phyloP scores from a whole-genome alignment of 768 basidiomycete species.

The Lentinula detonsa region DNA sequence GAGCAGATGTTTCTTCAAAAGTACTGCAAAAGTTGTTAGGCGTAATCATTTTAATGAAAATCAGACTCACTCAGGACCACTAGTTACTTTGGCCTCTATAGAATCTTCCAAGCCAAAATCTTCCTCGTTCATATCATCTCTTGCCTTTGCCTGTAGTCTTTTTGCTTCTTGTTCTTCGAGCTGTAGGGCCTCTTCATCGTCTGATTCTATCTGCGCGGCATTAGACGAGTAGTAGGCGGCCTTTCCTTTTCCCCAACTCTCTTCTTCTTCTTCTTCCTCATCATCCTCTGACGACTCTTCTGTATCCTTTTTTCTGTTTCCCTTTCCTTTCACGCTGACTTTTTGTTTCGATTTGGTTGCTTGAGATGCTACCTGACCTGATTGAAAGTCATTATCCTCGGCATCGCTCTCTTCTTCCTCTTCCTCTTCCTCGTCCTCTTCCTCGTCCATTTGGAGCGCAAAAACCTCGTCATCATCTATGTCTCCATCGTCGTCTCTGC shows the following conservation, averaged over 20 bases:
- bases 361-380: conserved; percentile 13
- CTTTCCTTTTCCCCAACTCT: conserved; percentile 79
- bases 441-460: conserved; percentile 51
- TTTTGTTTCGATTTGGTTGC: conserved; percentile 19
- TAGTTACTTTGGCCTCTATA: conserved; percentile 28
- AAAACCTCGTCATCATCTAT: conserved; percentile 82
- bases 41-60: background rate
- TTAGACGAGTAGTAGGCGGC: conserved; percentile 85
- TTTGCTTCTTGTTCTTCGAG: conserved; percentile 85
- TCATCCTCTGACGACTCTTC: conserved; percentile 17
- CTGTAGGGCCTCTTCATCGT: conserved; percentile 85
- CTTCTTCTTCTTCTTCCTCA: conserved; percentile 35
- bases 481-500: conserved; percentile 41
- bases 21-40: conserved; percentile 20
- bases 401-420: conserved; percentile 30
- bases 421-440: conserved; percentile 40
- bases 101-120: conserved; percentile 81
- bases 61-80: conserved; percentile 27
- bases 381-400: conserved; percentile 22
- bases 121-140: conserved; percentile 64
- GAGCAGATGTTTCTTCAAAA: conserved; percentile 29
- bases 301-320: conserved; percentile 20
- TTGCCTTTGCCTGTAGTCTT: conserved; percentile 68
- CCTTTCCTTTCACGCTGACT: conserved; percentile 14
- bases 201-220: conserved; percentile 72